These are phyloP conservation scores for Pichia sp. DNA, from an alignment of 1,139 yeast species.

Conservation along the genomic window DNA sequence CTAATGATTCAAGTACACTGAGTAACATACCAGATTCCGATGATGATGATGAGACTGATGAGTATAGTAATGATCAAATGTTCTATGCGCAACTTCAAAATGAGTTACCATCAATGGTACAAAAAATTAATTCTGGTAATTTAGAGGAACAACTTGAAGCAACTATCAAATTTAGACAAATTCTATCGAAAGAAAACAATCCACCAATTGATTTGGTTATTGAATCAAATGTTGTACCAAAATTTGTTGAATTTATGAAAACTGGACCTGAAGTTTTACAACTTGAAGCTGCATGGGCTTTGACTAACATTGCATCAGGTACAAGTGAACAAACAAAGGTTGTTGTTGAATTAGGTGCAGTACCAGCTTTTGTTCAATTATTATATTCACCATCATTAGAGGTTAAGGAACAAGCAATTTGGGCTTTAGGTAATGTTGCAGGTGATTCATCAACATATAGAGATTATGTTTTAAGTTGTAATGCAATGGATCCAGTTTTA, in stretches of 20 bases:
- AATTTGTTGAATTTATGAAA: slow-evolving; percentile 78
- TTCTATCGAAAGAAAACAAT: slow-evolving; percentile 86
- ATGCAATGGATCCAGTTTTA: slow-evolving; percentile 86
- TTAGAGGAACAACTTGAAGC: slow-evolving; percentile 81
- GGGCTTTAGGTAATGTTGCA: slow-evolving; percentile 99
- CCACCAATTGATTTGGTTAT: slow-evolving; percentile 97
- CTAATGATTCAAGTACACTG: slow-evolving; percentile 12
- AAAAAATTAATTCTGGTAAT: slow-evolving; percentile 68
- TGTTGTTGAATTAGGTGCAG: slow-evolving; percentile 90
- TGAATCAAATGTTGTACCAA: slow-evolving; percentile 87
- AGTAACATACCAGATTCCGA: slow-evolving; percentile 24
- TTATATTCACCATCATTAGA: slow-evolving; percentile 76
- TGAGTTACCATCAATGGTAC: slow-evolving; percentile 82
- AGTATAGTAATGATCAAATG: slow-evolving; percentile 38
- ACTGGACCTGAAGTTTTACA: slow-evolving; percentile 79
- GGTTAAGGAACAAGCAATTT: slow-evolving; percentile 95
- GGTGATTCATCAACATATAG: slow-evolving; percentile 90
- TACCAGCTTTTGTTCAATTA: slow-evolving; percentile 80
- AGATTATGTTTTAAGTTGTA: slow-evolving; percentile 76
- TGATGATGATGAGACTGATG: slow-evolving; percentile 37
- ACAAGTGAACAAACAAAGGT: slow-evolving; percentile 80
- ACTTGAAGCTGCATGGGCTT: slow-evolving; percentile 98
- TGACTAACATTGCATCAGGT: slow-evolving; percentile 97
- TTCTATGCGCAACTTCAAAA: slow-evolving; percentile 55
- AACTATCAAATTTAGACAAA: slow-evolving; percentile 87